phyloP scores from a whole-genome alignment of 75 land plant species.

The Cupressus sempervirens region DNA sequence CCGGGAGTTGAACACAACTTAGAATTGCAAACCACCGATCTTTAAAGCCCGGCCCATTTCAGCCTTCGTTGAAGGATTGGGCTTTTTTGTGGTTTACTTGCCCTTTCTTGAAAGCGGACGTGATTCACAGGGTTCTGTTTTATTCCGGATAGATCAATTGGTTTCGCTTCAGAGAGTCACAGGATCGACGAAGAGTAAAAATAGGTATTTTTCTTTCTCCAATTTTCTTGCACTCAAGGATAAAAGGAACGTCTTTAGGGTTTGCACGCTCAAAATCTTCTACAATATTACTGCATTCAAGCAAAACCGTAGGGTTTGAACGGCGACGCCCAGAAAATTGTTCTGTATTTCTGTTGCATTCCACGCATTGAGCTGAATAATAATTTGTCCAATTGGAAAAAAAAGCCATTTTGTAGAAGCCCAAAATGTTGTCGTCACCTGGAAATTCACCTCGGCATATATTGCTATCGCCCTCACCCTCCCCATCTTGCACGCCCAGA shows the following conservation, averaged over 20 bases:
- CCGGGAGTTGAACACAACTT: too few species aligned
- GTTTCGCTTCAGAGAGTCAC: not conserved
- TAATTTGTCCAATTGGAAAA: not conserved
- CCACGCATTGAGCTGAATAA: not conserved
- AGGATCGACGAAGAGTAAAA: not conserved
- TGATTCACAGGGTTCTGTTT: not conserved
- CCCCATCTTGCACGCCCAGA: constrained; percentile 17
- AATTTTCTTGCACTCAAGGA: not conserved
- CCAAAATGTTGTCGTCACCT: constrained; percentile 60
- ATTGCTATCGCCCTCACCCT: constrained; percentile 40
- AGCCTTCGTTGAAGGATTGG: too few species aligned
- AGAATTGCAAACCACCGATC: not conserved
- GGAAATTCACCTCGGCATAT: constrained; percentile 92
- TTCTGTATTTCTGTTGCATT: not conserved
- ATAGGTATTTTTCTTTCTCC: not conserved
- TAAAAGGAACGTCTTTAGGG: not conserved
- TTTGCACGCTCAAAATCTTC: not conserved
- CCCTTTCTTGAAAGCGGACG: not conserved
- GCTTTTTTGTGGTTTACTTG: too few species aligned
- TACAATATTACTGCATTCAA: not conserved
- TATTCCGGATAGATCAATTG: not conserved
- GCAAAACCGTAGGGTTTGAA: not conserved
- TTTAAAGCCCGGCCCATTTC: not conserved
- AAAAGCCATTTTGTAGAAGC: not conserved
- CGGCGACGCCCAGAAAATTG: not conserved